Conservation (phyloP, 257 asterid genomes). For the Fraxinus cuspidata region DNA sequence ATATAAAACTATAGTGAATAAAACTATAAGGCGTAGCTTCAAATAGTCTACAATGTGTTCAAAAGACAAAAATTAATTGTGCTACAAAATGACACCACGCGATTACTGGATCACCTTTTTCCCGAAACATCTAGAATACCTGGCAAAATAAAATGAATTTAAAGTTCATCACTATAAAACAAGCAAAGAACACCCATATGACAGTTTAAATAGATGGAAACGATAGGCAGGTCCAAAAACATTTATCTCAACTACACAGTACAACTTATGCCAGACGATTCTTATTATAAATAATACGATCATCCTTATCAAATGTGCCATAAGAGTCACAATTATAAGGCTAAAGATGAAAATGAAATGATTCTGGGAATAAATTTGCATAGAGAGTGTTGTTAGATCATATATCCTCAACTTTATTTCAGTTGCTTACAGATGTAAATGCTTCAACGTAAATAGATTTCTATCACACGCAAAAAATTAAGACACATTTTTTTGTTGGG, state of each 20-base stretch:
- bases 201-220: neutral
- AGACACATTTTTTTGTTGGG: neutral
- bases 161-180: neutral
- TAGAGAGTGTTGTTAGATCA: neutral
- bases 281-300: neutral
- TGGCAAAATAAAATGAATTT: slow-evolving; percentile 12
- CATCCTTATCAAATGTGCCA: neutral
- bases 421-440: neutral
- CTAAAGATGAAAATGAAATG: neutral
- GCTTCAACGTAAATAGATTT: neutral
- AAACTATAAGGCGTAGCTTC: slow-evolving; percentile 27
- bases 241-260: neutral
- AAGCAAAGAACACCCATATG: neutral
- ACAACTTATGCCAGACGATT: neutral
- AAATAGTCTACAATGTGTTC: slow-evolving; percentile 21
- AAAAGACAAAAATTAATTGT: slow-evolving; percentile 16
- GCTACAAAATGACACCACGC: slow-evolving; percentile 28
- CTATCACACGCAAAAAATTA: neutral
- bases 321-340: neutral
- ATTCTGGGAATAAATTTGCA: neutral
- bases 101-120: slow-evolving; percentile 17
- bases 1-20: slow-evolving; percentile 28
- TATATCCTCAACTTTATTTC: neutral
- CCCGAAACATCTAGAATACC: slow-evolving; percentile 28
- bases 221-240: neutral